Conservation (phyloP, 2,329 filamentous ascomycete species). For the Pseudocercospora pini-densiflorae region DNA sequence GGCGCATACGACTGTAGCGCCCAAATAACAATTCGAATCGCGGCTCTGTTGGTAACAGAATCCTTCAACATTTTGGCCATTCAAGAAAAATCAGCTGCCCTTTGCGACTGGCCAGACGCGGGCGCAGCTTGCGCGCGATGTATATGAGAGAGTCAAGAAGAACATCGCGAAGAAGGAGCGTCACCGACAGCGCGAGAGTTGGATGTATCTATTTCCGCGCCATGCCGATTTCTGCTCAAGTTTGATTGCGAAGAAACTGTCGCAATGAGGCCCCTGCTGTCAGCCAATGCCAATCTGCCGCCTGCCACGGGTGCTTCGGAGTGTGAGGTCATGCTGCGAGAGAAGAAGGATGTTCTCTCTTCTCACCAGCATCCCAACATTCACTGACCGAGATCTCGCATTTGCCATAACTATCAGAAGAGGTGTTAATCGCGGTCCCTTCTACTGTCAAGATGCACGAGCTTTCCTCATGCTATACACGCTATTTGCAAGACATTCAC, state of each 20-base stretch:
- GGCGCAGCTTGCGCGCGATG: conserved; percentile 3
- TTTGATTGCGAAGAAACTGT: conserved; percentile 12
- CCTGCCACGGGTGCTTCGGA: background rate
- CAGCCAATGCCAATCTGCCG: conserved; percentile 9
- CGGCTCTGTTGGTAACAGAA: conserved; percentile 23
- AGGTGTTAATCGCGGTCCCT: background rate
- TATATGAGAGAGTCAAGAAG: background rate
- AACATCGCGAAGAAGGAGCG: conserved; percentile 3
- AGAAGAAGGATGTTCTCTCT: background rate
- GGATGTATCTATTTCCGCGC: conserved; percentile 3
- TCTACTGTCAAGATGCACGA: too few species aligned
- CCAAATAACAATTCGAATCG: conserved; percentile 30
- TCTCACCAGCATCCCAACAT: conserved; percentile 1
- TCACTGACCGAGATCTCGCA: background rate
- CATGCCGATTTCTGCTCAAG: conserved; percentile 7
- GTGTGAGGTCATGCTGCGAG: conserved; percentile 1
- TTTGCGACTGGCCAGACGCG: background rate
- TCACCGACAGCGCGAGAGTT: background rate
- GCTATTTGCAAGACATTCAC: background rate
- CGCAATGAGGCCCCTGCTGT: conserved; percentile 2
- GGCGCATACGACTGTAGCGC: conserved; percentile 29
- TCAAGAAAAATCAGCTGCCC: background rate
- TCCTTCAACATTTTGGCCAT: conserved; percentile 32
- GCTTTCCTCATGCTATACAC: background rate
- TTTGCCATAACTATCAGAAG: background rate